Evolutionary conservation across 768 basidiomycete genomes (phyloP), one percentile per base, ranked within the genome.

Genomic region (Hypsizygus marmoreus): DNA sequence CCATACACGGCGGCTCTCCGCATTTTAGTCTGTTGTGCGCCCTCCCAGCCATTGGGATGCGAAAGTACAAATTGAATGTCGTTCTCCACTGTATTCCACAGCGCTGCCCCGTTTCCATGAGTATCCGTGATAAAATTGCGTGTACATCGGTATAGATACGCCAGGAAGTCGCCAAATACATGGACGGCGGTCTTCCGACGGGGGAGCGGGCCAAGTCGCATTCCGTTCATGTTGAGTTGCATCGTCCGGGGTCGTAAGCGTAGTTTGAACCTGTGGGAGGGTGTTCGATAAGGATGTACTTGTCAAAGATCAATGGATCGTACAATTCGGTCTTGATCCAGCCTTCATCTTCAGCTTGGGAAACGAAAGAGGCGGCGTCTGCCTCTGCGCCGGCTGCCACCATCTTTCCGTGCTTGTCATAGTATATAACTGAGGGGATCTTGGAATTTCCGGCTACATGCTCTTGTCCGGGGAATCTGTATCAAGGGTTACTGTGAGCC

Each of bases 21-120:
- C 84, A 91, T 88, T 64, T 81, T 84, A 23, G 84, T 81, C 61
- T 86, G 82, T 55, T 89, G 86, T 7, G 86, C 79, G 14, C 77
- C 84, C 57, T 90, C 88, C 88, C 88, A 91, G 4, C 88, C 88
- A 53, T 89, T 91, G 11, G 88, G 88, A 62, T 90, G 88, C 30
- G 83, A 84, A 28, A 89, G 68, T 3, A 91, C 86, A 50, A 90
- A 80, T 57, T 90, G 84, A 35, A 87, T 76, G 57, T 84, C 75
- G 34, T 75, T 59, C 58, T 88, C 86, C 20, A 89, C 80, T 3
- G 81, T 73, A n/a, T 76, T 77, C 85, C 87, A 89, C 1, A 90
- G 64, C 16, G 75, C 68, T 16, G 68, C 67, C 0, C 88, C 88
- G 49, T 85, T 84, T n/a, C 86, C 88, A 56, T 91, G 86, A n/a